Conservation (phyloP, 495 filamentous ascomycete genomes). For the Hypoxylon trugodes region DNA sequence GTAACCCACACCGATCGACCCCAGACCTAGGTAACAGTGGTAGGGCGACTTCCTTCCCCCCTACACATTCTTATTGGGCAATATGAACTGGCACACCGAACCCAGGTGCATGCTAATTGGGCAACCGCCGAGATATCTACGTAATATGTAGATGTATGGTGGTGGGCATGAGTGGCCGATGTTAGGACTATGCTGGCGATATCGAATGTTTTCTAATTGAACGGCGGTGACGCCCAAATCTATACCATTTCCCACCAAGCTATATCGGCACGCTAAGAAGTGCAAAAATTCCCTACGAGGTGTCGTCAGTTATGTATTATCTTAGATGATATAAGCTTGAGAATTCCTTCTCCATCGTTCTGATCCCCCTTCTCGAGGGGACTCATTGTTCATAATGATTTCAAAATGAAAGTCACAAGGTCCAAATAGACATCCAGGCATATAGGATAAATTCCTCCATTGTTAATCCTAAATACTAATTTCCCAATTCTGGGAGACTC, state of each 20-base stretch:
- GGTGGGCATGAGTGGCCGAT: not conserved
- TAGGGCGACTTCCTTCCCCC: not conserved
- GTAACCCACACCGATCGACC: not conserved
- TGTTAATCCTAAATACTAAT: too few species aligned
- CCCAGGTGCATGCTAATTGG: not conserved
- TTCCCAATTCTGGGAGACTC: too few species aligned
- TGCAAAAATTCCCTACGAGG: not conserved
- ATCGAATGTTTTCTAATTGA: not conserved
- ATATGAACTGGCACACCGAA: not conserved
- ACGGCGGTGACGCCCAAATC: conserved; percentile 16
- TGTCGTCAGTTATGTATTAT: not conserved
- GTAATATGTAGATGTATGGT: not conserved
- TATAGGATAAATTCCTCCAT: not conserved
- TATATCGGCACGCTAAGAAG: not conserved
- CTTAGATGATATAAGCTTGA: conserved; percentile 4
- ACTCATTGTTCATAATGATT: not conserved
- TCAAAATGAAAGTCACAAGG: not conserved
- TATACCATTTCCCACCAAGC: not conserved
- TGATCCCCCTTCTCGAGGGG: not conserved
- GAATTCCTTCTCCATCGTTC: not conserved
- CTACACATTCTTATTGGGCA: not conserved
- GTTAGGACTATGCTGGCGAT: not conserved
- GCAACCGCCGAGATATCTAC: not conserved
- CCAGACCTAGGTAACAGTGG: not conserved
- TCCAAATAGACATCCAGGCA: not conserved